A percentile compares a stretch with the other conserved stretches of the same genome.
Conservation (phyloP, 83 land plant species). For the Thuja plicata region DNA sequence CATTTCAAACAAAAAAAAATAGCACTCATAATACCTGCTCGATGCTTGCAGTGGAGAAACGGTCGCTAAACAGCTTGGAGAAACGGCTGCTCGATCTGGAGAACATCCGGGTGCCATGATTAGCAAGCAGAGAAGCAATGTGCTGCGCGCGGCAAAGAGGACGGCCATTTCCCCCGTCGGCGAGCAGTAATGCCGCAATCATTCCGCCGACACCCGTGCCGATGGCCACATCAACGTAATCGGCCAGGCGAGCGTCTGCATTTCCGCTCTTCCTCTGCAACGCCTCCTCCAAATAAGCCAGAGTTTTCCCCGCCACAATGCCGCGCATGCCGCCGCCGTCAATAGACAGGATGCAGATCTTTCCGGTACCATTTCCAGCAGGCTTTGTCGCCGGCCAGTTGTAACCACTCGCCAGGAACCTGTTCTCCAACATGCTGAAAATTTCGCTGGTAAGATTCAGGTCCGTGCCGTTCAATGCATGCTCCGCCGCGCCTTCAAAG, state of each 20-base stretch:
- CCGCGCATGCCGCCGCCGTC: slow-evolving; percentile 63
- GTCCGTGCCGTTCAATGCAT: neutral
- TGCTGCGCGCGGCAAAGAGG: slow-evolving; percentile 57
- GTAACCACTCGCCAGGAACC: slow-evolving; percentile 25
- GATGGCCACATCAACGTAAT: slow-evolving; percentile 78
- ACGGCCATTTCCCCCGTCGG: slow-evolving; percentile 28
- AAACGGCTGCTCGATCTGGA: slow-evolving; percentile 17
- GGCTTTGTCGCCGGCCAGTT: neutral
- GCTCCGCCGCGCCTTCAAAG: neutral
- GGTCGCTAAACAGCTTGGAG: neutral
- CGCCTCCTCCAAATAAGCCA: slow-evolving; percentile 45
- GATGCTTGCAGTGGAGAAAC: neutral
- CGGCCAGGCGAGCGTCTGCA: slow-evolving; percentile 54
- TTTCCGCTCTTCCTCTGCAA: slow-evolving; percentile 35
- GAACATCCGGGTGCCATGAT: slow-evolving; percentile 30
- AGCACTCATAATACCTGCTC: slow-evolving; percentile 10
- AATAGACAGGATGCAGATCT: slow-evolving; percentile 54
- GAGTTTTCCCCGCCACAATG: slow-evolving; percentile 49
- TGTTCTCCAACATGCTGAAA: slow-evolving; percentile 30
- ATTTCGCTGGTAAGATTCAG: slow-evolving; percentile 7
- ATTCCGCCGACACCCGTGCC: slow-evolving; percentile 86
- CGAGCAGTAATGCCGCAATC: slow-evolving; percentile 63
- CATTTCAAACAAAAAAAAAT: neutral
- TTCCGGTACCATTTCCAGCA: slow-evolving; percentile 10
- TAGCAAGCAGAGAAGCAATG: slow-evolving; percentile 54